These are phyloP conservation scores for Colletotrichum salicis DNA, from an alignment of 2,329 filamentous ascomycete species.

Conservation along the genomic window DNA sequence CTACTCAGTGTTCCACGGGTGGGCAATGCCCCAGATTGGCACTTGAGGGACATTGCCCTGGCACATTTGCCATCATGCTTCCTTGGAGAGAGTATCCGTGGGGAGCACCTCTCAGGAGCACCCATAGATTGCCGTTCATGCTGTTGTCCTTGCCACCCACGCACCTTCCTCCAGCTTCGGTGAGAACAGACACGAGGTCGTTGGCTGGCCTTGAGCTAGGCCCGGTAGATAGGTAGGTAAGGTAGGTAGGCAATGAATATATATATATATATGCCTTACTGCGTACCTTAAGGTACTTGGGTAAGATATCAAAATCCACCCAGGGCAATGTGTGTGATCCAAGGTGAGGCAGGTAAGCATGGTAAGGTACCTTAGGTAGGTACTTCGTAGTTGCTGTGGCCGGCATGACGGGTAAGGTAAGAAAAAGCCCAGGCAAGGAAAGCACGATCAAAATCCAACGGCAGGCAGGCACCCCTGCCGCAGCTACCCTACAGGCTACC, in stretches of 20 bases:
- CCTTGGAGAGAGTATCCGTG: not conserved
- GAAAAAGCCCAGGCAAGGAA: not conserved
- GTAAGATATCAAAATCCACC: too few species aligned
- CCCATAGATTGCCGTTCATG: not conserved
- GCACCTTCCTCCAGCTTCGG: too few species aligned
- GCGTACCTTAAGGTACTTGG: too few species aligned
- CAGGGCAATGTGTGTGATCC: too few species aligned
- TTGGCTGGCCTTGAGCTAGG: not conserved
- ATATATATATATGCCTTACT: too few species aligned
- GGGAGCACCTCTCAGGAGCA: too few species aligned
- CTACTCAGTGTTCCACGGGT: constrained; percentile 8
- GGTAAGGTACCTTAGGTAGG: not conserved
- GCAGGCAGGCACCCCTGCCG: not conserved
- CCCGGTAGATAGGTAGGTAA: too few species aligned
- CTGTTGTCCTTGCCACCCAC: too few species aligned
- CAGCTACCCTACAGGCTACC: not conserved
- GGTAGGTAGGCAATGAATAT: not conserved
- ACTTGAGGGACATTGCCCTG: not conserved
- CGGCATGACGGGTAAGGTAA: not conserved
- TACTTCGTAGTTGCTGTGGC: not conserved
- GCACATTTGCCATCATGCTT: constrained; percentile 1
- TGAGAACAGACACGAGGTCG: not conserved
- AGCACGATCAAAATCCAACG: not conserved
- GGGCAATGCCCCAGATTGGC: constrained; percentile 2
- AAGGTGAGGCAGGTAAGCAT: too few species aligned